phyloP scores from a whole-genome alignment of 1,284 basidiomycete genomes.

The Ganoderma meredithae region DNA sequence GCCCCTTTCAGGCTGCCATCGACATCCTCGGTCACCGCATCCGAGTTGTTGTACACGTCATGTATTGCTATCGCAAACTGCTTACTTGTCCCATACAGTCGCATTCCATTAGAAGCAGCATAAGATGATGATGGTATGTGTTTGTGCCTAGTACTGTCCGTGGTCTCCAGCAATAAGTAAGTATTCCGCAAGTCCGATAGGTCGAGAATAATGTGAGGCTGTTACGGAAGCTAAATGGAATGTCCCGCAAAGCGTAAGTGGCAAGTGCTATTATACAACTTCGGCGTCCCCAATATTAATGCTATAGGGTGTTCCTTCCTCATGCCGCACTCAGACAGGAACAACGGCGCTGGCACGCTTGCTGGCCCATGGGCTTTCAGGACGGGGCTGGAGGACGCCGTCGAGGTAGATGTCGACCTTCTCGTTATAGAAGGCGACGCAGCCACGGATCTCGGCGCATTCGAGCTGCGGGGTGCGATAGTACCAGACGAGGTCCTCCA shows the following conservation, averaged over 20 bases:
- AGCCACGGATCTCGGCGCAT: conserved; percentile 58
- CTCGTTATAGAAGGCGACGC: conserved; percentile 69
- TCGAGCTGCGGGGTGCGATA: conserved; percentile 62
- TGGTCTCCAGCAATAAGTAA: neutral
- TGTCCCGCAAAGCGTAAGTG: conserved; percentile 15
- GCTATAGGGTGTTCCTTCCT: neutral
- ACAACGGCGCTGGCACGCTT: conserved; percentile 22
- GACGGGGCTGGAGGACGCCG: conserved; percentile 52
- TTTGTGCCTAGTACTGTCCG: neutral
- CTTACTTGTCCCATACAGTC: conserved; percentile 1
- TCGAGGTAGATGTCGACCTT: conserved; percentile 74
- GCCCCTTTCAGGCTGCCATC: neutral
- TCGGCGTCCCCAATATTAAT: neutral
- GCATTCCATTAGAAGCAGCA: conserved; percentile 8
- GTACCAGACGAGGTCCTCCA: conserved; percentile 67
- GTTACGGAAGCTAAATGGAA: conserved; percentile 21
- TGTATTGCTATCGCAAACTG: conserved; percentile 12
- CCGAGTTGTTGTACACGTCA: neutral
- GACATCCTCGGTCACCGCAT: neutral
- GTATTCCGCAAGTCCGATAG: neutral
- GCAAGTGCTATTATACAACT: conserved; percentile 19
- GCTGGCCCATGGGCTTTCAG: conserved; percentile 29
- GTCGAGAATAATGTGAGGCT: conserved; percentile 26
- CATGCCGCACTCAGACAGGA: conserved; percentile 9
- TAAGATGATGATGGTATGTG: conserved; percentile 5